A percentile compares a stretch with the other conserved stretches of the same genome.
Conservation (phyloP, 768 basidiomycete species). For the Amanita subjunquillea region DNA sequence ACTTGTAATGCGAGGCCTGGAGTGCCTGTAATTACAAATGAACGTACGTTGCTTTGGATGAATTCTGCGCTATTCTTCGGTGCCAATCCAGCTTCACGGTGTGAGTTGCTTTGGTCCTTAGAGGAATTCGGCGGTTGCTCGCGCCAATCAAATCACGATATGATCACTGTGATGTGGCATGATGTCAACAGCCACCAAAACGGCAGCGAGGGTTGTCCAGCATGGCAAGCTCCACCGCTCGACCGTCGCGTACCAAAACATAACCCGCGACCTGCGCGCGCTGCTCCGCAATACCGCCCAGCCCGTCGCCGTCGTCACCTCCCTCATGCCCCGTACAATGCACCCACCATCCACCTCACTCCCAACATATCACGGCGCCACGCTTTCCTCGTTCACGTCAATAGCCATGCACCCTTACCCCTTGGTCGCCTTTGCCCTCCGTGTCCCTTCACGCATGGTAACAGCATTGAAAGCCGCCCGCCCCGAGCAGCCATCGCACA, state of each 20-base stretch:
- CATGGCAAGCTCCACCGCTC: not conserved
- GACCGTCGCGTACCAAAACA: not conserved
- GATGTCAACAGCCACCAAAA: not conserved
- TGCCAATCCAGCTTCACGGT: too few relatives aligned
- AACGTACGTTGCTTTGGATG: too few relatives aligned
- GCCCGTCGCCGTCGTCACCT: conserved; percentile 80
- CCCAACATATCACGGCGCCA: conserved; percentile 70
- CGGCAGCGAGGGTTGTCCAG: not conserved
- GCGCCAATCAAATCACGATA: too few relatives aligned
- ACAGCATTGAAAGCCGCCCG: conserved; percentile 30
- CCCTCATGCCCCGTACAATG: conserved; percentile 34
- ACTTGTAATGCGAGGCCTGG: too few relatives aligned
- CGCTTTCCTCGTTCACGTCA: conserved; percentile 88
- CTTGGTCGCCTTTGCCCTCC: conserved; percentile 81
- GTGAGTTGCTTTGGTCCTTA: too few relatives aligned
- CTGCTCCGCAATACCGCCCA: conserved; percentile 74
- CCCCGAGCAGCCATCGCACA: conserved; percentile 26
- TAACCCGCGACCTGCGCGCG: conserved; percentile 28
- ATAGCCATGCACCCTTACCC: conserved; percentile 85
- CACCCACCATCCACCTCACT: not conserved
- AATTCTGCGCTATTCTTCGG: too few relatives aligned
- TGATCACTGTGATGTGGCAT: too few relatives aligned
- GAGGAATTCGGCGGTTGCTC: too few relatives aligned
- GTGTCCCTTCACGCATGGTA: conserved; percentile 86
- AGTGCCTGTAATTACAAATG: too few relatives aligned